Base-by-base conservation (phyloP, 2,329 filamentous ascomycete species). In the Cladosporium sp. region DNA sequence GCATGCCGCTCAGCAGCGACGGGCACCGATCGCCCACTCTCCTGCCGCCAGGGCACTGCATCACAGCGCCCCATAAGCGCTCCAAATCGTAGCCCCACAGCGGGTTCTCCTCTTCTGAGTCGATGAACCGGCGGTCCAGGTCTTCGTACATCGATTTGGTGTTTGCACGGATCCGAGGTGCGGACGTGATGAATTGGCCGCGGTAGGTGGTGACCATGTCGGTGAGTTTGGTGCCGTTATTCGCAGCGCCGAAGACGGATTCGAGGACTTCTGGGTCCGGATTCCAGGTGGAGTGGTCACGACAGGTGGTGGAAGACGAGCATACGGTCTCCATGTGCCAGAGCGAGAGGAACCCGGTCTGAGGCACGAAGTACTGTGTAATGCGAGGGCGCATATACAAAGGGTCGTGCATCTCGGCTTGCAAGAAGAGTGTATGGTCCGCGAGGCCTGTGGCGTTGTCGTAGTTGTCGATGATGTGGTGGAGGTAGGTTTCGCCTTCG, bases 141-240 rank as follows among this genome's bases (percentile, higher is more conserved):
- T 74, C 71, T 34, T 79, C 68, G 65, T 79, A 82, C 18, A 80
- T 68, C 6, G 59, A 60, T 59, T 74, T 78, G 26, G 71, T 68
- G 11, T 76, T 74, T 2, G 74, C 79, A 1, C 80, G 73, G 6
- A 84, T 80, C 0, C 83, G 76, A 5, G 73, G 74, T 0, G 80
- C 79, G 1, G 80, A 82, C 2, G 78, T 80, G 44, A 83, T 73
- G 69, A 85, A 84, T 60, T 83, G 80, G 18, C 83, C 83, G 54
- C 80, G 80, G 68, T 82, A 82, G 3, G 79, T 80, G 7, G 84
- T 68, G 14, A 79, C 72, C 0, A 80, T 32, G 26, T 68, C 62
- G 7, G 51, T 24, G 63, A 68, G 69, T n/a, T 65, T 55, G n/a
- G 61, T 12, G 24, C 49, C 68, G 26, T 66, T 63, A 41, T 74